Conservation (phyloP, 208 protist genomes). For the Crithidia fasciculata region DNA sequence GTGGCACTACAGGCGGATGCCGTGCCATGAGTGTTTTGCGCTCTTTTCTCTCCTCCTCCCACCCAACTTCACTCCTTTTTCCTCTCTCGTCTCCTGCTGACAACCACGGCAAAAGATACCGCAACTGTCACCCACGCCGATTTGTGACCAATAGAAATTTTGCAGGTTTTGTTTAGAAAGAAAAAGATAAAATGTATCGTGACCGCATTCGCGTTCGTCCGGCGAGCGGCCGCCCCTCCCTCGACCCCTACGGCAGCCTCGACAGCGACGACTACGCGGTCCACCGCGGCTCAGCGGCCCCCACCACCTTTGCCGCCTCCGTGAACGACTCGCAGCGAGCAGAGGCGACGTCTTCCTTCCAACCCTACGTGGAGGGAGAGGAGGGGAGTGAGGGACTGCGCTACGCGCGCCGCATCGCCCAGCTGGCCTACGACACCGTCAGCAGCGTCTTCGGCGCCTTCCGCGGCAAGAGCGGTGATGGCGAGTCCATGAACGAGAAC, state of each 20-base stretch:
- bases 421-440: constrained; percentile 25
- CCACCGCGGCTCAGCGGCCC: neutral
- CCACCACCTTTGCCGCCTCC: neutral
- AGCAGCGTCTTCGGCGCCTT: constrained; percentile 25
- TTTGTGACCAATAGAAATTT: neutral
- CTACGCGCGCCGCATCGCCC: constrained; percentile 22
- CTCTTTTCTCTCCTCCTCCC: neutral
- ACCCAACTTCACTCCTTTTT: neutral
- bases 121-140: too few species aligned
- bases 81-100: neutral
- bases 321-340: neutral
- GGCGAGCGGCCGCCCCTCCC: constrained; percentile 1
- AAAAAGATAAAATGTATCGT: constrained; percentile 19
- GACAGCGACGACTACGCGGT: neutral
- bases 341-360: neutral
- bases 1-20: too few species aligned
- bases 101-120: too few species aligned
- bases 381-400: neutral
- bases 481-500: neutral
- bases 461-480: neutral
- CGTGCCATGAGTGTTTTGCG: neutral
- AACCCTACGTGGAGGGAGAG: neutral
- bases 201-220: constrained; percentile 39
- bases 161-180: neutral
- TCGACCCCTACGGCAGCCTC: neutral